Evolutionary conservation across 768 basidiomycete genomes (phyloP).

Genomic region (Suillus subluteus): DNA sequence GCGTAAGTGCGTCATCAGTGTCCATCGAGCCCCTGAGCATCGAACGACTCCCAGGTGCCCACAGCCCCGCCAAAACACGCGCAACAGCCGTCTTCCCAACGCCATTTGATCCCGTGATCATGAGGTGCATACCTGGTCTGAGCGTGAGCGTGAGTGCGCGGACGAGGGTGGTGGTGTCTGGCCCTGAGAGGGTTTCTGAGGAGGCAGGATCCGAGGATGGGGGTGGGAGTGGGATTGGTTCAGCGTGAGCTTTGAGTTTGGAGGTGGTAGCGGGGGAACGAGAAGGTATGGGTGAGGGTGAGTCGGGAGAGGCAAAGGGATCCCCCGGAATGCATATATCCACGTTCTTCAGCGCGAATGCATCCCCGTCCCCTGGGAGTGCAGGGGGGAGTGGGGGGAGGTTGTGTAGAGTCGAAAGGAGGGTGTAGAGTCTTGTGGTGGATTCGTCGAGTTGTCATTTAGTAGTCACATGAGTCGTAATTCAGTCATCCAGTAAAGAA

Average conservation of each 20-base stretch:
- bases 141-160: constrained; percentile 68
- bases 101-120: constrained; percentile 93
- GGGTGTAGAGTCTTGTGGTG: constrained; percentile 69
- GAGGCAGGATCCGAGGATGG: not conserved
- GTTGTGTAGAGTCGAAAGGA: constrained; percentile 84
- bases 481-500: not conserved
- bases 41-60: constrained; percentile 61
- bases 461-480: not conserved
- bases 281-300: not conserved
- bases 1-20: not conserved
- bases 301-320: not conserved
- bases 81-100: constrained; percentile 92
- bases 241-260: not conserved
- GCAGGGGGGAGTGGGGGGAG: constrained; percentile 55
- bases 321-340: constrained; percentile 65
- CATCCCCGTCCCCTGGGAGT: constrained; percentile 36
- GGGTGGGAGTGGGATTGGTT: not conserved
- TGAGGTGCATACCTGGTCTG: constrained; percentile 77
- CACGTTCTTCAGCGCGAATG: constrained; percentile 68
- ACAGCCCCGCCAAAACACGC: constrained; percentile 86
- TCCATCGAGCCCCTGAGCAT: not conserved
- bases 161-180: constrained; percentile 52
- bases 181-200: constrained; percentile 13
- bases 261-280: not conserved
- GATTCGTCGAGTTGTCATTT: not conserved